Evolutionary conservation across 257 asterid genomes (phyloP).

Genomic region (Forsythia viridissima): DNA sequence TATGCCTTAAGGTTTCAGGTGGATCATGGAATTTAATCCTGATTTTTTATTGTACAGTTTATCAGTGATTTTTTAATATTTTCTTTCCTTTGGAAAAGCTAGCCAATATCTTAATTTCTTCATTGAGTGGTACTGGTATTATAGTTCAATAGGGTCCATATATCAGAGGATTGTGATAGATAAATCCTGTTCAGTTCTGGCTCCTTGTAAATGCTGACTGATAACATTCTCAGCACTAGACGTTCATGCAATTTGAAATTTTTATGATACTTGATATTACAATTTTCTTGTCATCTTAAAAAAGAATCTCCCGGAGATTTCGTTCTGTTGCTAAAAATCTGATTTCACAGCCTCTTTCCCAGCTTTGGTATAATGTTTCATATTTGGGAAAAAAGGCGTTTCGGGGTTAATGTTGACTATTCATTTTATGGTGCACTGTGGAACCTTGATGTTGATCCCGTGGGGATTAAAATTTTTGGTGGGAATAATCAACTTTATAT

Average conservation of each 20-base stretch:
- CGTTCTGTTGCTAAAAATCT: background rate
- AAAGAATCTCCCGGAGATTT: background rate
- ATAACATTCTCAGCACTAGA: background rate
- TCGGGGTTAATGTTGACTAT: background rate
- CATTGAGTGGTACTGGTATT: constrained; percentile 16
- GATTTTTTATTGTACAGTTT: constrained; percentile 22
- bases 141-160: constrained; percentile 9
- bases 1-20: constrained; percentile 54
- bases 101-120: constrained; percentile 20
- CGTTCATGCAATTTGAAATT: background rate
- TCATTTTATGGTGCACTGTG: background rate
- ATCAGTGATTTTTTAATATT: constrained; percentile 22
- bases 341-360: background rate
- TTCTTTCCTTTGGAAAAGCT: constrained; percentile 14
- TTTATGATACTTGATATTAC: background rate
- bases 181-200: background rate
- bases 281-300: background rate
- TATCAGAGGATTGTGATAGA: constrained; percentile 1
- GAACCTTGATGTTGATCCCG: background rate
- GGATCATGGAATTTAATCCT: constrained; percentile 32
- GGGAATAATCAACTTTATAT: background rate
- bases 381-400: background rate
- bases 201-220: constrained; percentile 17
- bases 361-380: background rate
- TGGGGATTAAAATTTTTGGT: background rate